Conservation (phyloP, 495 filamentous ascomycete genomes). For the Pseudoneurospora amorphoporcata region DNA sequence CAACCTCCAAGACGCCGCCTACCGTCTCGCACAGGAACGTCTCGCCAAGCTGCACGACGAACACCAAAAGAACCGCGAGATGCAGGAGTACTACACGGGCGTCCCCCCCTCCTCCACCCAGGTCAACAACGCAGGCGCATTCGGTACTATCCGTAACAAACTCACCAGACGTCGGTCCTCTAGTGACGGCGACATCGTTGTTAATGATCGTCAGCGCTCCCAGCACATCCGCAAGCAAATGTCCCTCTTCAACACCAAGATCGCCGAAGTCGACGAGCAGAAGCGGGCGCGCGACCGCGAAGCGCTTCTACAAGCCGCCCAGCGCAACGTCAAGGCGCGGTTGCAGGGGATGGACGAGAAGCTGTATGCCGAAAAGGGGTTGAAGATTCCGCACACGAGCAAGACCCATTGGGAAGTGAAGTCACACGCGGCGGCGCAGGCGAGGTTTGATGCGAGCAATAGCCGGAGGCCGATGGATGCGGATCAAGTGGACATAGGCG, state of each 20-base stretch:
- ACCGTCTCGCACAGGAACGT: slow-evolving; percentile 73
- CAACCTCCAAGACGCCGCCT: slow-evolving; percentile 70
- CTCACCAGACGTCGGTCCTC: slow-evolving; percentile 55
- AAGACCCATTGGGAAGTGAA: slow-evolving; percentile 71
- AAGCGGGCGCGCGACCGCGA: slow-evolving; percentile 67
- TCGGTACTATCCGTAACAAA: slow-evolving; percentile 43
- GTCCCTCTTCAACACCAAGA: slow-evolving; percentile 57
- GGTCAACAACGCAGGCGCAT: slow-evolving; percentile 16
- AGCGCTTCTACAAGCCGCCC: slow-evolving; percentile 64
- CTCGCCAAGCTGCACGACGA: slow-evolving; percentile 71
- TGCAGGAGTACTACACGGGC: slow-evolving; percentile 56
- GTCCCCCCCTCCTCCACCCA: neutral
- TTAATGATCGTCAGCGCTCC: slow-evolving; percentile 56
- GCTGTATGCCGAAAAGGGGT: slow-evolving; percentile 66
- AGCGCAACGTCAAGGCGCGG: slow-evolving; percentile 69
- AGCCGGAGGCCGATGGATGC: slow-evolving; percentile 25
- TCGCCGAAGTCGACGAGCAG: slow-evolving; percentile 61
- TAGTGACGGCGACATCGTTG: slow-evolving; percentile 49
- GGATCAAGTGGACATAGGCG: slow-evolving; percentile 69
- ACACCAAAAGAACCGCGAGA: slow-evolving; percentile 42
- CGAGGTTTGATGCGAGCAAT: slow-evolving; percentile 44
- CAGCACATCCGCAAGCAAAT: slow-evolving; percentile 70
- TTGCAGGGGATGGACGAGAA: slow-evolving; percentile 72
- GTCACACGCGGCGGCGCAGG: slow-evolving; percentile 54
- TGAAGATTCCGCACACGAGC: slow-evolving; percentile 51